Evolutionary conservation across 345 rosid species (phyloP).

Genomic region (Populus pruinosa): DNA sequence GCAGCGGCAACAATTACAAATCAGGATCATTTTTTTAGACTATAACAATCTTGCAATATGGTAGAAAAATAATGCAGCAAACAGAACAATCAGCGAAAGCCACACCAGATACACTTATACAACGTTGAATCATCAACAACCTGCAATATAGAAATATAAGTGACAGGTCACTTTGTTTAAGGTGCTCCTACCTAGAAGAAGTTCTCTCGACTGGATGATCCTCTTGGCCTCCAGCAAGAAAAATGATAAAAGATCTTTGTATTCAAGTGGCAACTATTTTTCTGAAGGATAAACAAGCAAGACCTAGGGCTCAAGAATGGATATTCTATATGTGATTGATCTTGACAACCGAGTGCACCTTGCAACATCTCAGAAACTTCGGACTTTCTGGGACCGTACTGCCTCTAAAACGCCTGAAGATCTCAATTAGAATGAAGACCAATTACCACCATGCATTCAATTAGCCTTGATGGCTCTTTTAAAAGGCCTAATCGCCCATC

Average conservation of each 20-base stretch:
- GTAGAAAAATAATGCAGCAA: too few species aligned
- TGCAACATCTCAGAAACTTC: conserved; percentile 67
- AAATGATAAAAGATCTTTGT: conserved; percentile 86
- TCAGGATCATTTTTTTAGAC: too few species aligned
- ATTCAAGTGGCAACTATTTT: conserved; percentile 70
- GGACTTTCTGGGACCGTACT: conserved; percentile 45
- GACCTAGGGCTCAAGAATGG: conserved; percentile 88
- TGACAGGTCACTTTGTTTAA: conserved; percentile 84
- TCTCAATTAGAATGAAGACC: conserved; percentile 94
- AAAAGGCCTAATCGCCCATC: conserved; percentile 32
- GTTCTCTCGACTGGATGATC: conserved; percentile 87
- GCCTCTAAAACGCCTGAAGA: conserved; percentile 69
- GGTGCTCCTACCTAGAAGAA: conserved; percentile 80
- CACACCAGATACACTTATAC: conserved; percentile 51
- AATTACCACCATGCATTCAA: conserved; percentile 91
- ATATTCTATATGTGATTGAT: conserved; percentile 64
- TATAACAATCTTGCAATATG: too few species aligned
- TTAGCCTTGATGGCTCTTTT: conserved; percentile 77
- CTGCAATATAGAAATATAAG: conserved; percentile 86
- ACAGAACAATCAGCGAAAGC: too few species aligned
- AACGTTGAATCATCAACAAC: conserved; percentile 91
- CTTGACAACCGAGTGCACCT: conserved; percentile 51
- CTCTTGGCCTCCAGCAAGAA: conserved; percentile 95
- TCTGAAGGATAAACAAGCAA: conserved; percentile 89
- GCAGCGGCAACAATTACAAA: too few species aligned